Conservation (phyloP, 768 basidiomycete species). For the Hortiboletus campestris region DNA sequence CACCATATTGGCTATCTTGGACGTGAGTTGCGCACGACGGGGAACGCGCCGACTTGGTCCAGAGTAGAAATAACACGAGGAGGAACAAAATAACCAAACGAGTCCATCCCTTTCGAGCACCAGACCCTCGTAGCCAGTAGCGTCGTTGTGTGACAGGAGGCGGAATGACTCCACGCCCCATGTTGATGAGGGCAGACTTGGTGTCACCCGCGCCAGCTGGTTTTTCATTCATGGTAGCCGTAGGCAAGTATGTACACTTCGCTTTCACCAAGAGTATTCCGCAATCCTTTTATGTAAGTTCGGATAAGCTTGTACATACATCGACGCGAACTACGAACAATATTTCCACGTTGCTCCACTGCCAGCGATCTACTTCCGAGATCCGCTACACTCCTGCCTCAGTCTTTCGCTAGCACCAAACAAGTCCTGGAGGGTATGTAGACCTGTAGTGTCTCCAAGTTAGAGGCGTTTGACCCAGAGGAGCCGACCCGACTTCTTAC, state of each 20-base stretch:
- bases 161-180: slow-evolving; percentile 11
- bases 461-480: neutral
- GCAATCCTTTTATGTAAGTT: too few species aligned
- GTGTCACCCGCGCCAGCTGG: neutral
- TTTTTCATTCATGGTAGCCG: slow-evolving; percentile 20
- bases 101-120: slow-evolving; percentile 14
- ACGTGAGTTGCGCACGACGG: neutral
- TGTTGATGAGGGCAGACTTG: neutral
- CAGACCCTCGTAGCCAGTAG: neutral
- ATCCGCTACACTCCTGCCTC: neutral
- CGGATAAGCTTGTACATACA: too few species aligned
- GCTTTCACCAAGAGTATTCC: too few species aligned
- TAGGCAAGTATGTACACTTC: neutral
- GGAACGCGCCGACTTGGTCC: slow-evolving; percentile 3
- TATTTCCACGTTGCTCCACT: neutral
- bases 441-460: slow-evolving; percentile 18
- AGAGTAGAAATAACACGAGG: slow-evolving; percentile 15
- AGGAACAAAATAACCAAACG: slow-evolving; percentile 9
- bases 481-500: slow-evolving; percentile 39
- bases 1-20: slow-evolving; percentile 12
- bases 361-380: neutral
- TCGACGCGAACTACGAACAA: neutral
- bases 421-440: slow-evolving; percentile 34
- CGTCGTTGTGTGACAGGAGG: slow-evolving; percentile 16
- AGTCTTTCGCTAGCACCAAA: slow-evolving; percentile 26